Evolutionary conservation across 1,139 yeast genomes (phyloP), one percentile per base, ranked within the genome.

Genomic region (Taphrina deformans): DNA sequence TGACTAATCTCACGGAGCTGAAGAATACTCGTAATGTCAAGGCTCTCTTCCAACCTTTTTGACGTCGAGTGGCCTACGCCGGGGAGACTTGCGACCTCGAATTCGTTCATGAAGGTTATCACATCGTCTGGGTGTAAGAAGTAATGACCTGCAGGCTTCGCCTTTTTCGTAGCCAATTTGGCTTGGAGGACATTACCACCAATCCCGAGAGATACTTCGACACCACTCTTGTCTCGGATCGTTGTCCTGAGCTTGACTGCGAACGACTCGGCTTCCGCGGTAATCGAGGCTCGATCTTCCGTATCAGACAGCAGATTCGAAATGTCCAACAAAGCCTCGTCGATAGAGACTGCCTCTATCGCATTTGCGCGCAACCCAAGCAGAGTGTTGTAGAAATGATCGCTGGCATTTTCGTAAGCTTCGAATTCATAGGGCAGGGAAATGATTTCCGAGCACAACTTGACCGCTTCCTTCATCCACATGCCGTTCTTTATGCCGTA

Each of bases 341-440:
- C 99, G 3, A 93, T 86, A 71, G 95, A 90, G 0, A 93, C 91
- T 0, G 99, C 98, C 51, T 85, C 80, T 1, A 93, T 81, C 6
- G 83, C 76, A 70, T 87, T 88, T 56, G 88, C 82, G 0, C 76
- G 73, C 6, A 79, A 67, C 0, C 70, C 72, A 14, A 75, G 72
- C 65, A 82, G 74, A 26, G 73, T 80, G 31, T 73, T 81, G 73
- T 82, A 93, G 72, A 83, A 84, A 69, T 73, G 77, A 69, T 80
- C 81, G 66, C 86, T 90, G 68, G 77, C 82, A 44, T 74, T 73
- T 72, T 89, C 96, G 73, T 92, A 91, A 4, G 82, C 81, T 5
- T 82, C 85, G 74, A 91, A 92, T 67, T 90, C 88, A 73, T 91
- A 92, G 3, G 85, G 87, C 27, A 91, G 72, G 18, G 83, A 78